Percentiles rank a stretch among this genome's conserved stretches.
Evolutionary conservation across 805 yeast genomes (phyloP).

Genomic region (Suhomyces prunicola): DNA sequence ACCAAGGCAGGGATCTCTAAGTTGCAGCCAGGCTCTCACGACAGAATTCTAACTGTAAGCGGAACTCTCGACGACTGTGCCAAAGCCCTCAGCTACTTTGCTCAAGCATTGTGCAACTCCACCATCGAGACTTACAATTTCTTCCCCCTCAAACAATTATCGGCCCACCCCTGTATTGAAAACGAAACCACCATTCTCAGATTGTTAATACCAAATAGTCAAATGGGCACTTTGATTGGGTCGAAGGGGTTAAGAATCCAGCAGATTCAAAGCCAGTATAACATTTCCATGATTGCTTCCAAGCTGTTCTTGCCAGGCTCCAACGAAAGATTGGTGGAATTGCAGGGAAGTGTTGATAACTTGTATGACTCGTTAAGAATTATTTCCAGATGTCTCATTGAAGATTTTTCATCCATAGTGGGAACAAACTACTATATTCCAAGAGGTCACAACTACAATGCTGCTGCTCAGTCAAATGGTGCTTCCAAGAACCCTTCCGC

Average conservation of each 20-base stretch:
- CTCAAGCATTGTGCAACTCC: conserved; percentile 57
- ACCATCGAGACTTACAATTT: conserved; percentile 42
- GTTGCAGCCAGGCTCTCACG: conserved; percentile 74
- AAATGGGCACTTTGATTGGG: conserved; percentile 87
- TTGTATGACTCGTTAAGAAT: conserved; percentile 56
- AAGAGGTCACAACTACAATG: conserved; percentile 16
- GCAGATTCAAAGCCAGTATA: conserved; percentile 63
- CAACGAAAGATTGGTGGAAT: conserved; percentile 81
- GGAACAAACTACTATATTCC: conserved; percentile 67
- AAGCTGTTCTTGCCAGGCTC: conserved; percentile 79
- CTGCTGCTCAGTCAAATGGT: neutral
- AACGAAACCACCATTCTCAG: conserved; percentile 58
- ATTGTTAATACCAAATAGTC: conserved; percentile 75
- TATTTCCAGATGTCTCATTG: conserved; percentile 68
- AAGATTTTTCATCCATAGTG: conserved; percentile 66
- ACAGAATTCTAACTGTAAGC: conserved; percentile 74
- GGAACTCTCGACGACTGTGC: conserved; percentile 72
- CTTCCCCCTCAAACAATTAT: conserved; percentile 59
- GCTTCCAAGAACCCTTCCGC: conserved; percentile 1
- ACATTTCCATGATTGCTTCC: conserved; percentile 82
- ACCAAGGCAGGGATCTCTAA: conserved; percentile 87
- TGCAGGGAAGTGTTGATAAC: conserved; percentile 72
- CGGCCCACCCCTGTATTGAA: conserved; percentile 48
- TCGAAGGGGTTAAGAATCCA: conserved; percentile 78
- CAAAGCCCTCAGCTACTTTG: conserved; percentile 65